Percentiles rank a stretch among this genome's conserved stretches.
phyloP scores from a whole-genome alignment of 495 filamentous ascomycete genomes.

The Trypethelium eluteriae region DNA sequence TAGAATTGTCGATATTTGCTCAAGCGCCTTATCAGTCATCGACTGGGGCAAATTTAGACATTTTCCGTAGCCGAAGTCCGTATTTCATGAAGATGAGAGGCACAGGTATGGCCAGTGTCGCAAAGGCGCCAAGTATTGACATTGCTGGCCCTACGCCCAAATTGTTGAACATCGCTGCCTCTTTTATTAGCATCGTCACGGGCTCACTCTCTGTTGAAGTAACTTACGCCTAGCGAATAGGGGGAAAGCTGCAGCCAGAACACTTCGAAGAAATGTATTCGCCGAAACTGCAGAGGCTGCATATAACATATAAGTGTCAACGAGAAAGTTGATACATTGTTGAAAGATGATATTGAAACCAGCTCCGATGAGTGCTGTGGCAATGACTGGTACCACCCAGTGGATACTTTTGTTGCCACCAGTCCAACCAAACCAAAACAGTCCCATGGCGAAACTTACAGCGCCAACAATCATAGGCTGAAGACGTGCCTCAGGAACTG shows the following conservation, averaged over 20 bases:
- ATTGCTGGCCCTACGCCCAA: conserved; percentile 23
- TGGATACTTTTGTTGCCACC: conserved; percentile 25
- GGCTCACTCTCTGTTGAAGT: neutral
- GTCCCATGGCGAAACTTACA: conserved; percentile 25
- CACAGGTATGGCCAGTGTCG: conserved; percentile 22
- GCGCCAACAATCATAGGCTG: conserved; percentile 35
- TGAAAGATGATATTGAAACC: conserved; percentile 31
- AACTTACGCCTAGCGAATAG: conserved; percentile 18
- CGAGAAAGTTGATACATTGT: conserved; percentile 28
- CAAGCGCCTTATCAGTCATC: conserved; percentile 12
- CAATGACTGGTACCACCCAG: conserved; percentile 31
- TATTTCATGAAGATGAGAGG: conserved; percentile 27
- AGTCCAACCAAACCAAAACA: conserved; percentile 37
- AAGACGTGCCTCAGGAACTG: conserved; percentile 34
- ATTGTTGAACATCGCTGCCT: conserved; percentile 22
- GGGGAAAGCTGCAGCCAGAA: conserved; percentile 25
- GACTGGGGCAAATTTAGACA: conserved; percentile 26
- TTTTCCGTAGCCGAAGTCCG: conserved; percentile 26
- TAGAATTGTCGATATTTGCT: neutral
- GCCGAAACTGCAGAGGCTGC: conserved; percentile 25
- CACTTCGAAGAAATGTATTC: conserved; percentile 25
- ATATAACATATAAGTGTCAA: conserved; percentile 25
- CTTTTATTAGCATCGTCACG: neutral
- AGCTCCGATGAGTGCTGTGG: conserved; percentile 20
- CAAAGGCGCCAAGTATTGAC: conserved; percentile 23